Evolutionary conservation across 192 early-diverging fungal species (phyloP).

Genomic region (Linderina pennispora): DNA sequence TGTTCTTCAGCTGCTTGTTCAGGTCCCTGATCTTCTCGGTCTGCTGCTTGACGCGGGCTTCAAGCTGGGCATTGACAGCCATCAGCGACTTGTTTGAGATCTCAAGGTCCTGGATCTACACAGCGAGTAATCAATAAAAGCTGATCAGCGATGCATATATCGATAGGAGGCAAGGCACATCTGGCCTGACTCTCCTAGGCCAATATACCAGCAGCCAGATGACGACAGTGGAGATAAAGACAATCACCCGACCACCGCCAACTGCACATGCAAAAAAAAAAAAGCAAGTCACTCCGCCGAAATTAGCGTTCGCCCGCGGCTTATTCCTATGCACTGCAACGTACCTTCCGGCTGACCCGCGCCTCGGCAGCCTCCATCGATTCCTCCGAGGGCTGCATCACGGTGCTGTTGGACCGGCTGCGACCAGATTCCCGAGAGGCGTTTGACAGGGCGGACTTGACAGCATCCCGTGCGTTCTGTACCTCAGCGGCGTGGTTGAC

Average conservation of each 20-base stretch:
- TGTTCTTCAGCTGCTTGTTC: slow-evolving; percentile 37
- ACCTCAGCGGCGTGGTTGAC: neutral
- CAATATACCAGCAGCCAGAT: too few relatives aligned
- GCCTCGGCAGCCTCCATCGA: slow-evolving; percentile 45
- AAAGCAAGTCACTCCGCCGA: too few relatives aligned
- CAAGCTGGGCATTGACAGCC: slow-evolving; percentile 42
- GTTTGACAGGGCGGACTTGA: slow-evolving; percentile 38
- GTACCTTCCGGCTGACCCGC: slow-evolving; percentile 44
- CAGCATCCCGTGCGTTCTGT: slow-evolving; percentile 8
- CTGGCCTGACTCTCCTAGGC: too few relatives aligned
- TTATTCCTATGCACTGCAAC: too few relatives aligned
- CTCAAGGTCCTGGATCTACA: slow-evolving; percentile 46
- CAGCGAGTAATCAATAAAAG: too few relatives aligned
- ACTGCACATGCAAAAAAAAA: too few relatives aligned
- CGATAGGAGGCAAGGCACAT: too few relatives aligned
- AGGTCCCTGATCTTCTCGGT: slow-evolving; percentile 39
- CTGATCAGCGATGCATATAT: too few relatives aligned
- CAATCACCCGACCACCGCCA: too few relatives aligned
- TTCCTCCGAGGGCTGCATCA: slow-evolving; percentile 26
- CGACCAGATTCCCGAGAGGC: slow-evolving; percentile 24
- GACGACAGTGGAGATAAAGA: too few relatives aligned
- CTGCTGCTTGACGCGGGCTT: slow-evolving; percentile 39
- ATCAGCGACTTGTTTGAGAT: slow-evolving; percentile 46
- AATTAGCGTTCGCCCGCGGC: too few relatives aligned
- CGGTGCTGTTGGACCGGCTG: slow-evolving; percentile 41